phyloP scores from a whole-genome alignment of 1,139 yeast species.

The Groenewaldozyma sp. region DNA sequence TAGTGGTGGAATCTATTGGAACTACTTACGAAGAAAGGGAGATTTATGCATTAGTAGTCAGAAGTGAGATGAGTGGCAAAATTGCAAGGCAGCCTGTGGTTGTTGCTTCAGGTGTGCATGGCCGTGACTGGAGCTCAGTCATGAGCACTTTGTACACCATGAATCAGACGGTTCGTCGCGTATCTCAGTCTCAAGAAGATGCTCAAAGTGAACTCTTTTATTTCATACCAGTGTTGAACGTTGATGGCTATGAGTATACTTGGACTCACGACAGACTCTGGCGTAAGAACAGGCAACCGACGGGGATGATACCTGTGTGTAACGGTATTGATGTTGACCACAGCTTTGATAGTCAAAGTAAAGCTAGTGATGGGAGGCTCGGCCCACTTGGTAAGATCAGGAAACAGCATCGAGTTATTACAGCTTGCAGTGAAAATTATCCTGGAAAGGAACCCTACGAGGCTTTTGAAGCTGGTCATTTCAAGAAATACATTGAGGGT shows the following conservation, averaged over 20 bases:
- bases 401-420: constrained; percentile 37
- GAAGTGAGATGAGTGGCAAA: neutral
- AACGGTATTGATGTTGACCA: constrained; percentile 82
- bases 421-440: constrained; percentile 57
- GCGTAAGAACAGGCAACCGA: constrained; percentile 81
- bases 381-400: neutral
- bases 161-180: constrained; percentile 45
- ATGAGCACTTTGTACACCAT: constrained; percentile 59
- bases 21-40: constrained; percentile 25
- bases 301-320: constrained; percentile 53
- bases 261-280: constrained; percentile 78
- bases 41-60: neutral
- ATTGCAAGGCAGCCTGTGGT: constrained; percentile 33
- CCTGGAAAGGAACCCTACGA: constrained; percentile 71
- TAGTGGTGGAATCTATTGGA: constrained; percentile 62
- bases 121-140: constrained; percentile 83
- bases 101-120: constrained; percentile 78
- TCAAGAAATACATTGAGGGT: constrained; percentile 49
- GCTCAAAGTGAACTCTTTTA: constrained; percentile 57
- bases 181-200: constrained; percentile 27
- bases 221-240: constrained; percentile 76
- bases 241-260: constrained; percentile 81
- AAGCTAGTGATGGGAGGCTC: neutral
- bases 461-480: constrained; percentile 58
- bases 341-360: constrained; percentile 38